Evolutionary conservation across 1,139 yeast genomes (phyloP), one percentile per base, ranked within the genome.

Genomic region (Blastobotrys serpentis): DNA sequence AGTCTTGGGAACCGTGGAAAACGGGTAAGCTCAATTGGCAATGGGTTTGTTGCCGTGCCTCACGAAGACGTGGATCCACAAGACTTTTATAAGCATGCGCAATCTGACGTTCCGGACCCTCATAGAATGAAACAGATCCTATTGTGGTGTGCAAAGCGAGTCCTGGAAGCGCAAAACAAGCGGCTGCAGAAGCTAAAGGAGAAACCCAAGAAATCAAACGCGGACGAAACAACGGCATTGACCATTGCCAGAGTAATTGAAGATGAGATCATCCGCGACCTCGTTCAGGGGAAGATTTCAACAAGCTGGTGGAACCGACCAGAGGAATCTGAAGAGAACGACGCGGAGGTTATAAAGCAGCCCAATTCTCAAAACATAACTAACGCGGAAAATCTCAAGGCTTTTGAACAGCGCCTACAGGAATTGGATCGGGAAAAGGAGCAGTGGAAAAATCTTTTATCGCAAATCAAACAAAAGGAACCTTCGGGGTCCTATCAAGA

Each of bases 11-110:
- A 63, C 49, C 69, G 94, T 39, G 94, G 94, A 1, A 84, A 82
- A 58, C 70, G 94, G 32, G 78, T 83, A 2, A 84, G 86, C 61
- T 82, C 90, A 0, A 77, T 85, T 11, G 89, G 92, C 0, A 84
- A 82, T 59, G 92, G 92, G 2, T 81, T 79, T 55, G 73, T 54
- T 10, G 88, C 86, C 0, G 76, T 76, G 30, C 90, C 90, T 0
- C 92, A 85, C 62, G 74, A 75, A 1, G 82, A 78, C 43, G 79
- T 86, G 1, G 75, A 81, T 0, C 71, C 76, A 0, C 59, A 68
- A 16, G 84, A 81, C 47, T 80, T 80, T 58, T 79, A 78, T 61
- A 84, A 83, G 60, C 81, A 81, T 56, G 64, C 86, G 30, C 86
- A 84, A 53, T 66, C 73, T 1, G 75, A 77, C 17, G 57, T 82